Base-by-base conservation (phyloP, 306 rosid genomes). In the Amphicarpaea edgeworthii region DNA sequence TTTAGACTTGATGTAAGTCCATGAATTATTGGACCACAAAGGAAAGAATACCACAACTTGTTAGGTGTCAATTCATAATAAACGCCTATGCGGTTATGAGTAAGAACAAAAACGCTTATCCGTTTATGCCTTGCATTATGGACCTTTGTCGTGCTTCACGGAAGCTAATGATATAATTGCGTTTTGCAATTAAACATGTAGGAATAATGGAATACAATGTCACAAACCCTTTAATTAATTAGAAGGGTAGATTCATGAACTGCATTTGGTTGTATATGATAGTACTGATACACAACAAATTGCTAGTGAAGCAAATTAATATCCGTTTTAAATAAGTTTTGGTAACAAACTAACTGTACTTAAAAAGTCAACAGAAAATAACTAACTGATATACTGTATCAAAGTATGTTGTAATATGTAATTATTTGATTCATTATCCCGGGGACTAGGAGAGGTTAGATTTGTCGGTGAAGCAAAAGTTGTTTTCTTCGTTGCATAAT, bases 101-200 rank as follows among this genome's bases (percentile, higher is more conserved):
- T 59, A 11, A 46, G 61, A 78, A 45, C 76, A 78, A 77, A 67
- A 46, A 67, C 23, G 47, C 75, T 67, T 77, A 57, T 75, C 50
- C 68, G 5, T 0, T 32, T 42, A 55, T 34, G 77, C 7, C 53
- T 46, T 78, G 34, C 63, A 69, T 78, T n/a, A 58, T 46, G 32
- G 26, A 55, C 26, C 26, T 62, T 26, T 17, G 37, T 51, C 26
- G 66, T 59, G 38, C 78, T 62, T 78, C 58, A 17, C 4, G 2
- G 10, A 45, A 34, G 50, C 50, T 41, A 45, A 69, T 46, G 23
- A 37, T 37, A 63, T 55, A 61, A 14, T 14, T 19, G 62, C 21
- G 8, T 28, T 73, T 21, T 55, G 60, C 28, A 55, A 10, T 37
- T 19, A 11, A 19, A 53, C 26, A 51, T 28, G 4, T 28, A 28